Base-by-base conservation (phyloP, 2,329 filamentous ascomycete genomes). In the Sphaerulina musiva region DNA sequence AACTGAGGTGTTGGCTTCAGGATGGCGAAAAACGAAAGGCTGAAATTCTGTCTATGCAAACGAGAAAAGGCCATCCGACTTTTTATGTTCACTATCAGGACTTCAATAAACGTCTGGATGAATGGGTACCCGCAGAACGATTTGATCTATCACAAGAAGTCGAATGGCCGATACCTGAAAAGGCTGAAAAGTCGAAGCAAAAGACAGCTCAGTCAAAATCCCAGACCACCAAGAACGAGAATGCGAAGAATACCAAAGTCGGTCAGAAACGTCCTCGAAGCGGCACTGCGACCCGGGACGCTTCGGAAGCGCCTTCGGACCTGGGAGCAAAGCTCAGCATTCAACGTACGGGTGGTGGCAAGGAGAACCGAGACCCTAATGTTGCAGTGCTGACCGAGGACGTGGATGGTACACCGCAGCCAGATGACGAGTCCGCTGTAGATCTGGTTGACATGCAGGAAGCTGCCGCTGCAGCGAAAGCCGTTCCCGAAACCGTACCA, bases 41-140 rank as follows among this genome's bases (percentile, higher is more conserved):
- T 64, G 93, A 98, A 71, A 95, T 98, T 59, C 76, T 98, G n/a
- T 93, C 89, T 55, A 95, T 97, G 64, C 86, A 88, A 67, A 88
- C 91, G 56, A 87, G 88, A 20, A 95, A 95, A 72, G 92, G 89
- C 66, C 85, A 87, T 12, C 86, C 89, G 39, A 87, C 88, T 52
- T 96, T 92, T 68, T 96, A 96, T 72, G 95, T 95, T 66, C 95
- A 97, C 71, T 97, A 96, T 70, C 89, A 95, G 68, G 95, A 95
- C 67, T 97, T 96, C 81, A 97, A 97, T 74, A 97, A 97, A 65
- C 82, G 83, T 76, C 75, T 85, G 32, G 81, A 85, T 64, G 93
- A 98, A 77, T 98, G 93, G 93, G 85, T 98, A 8, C 79, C 87
- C 1, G 81, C 86, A 31, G 78, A 82, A 36, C 82, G 93, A 36